These are phyloP conservation scores for Eurotiales sp. DNA, from an alignment of 2,329 filamentous ascomycete genomes.

Conservation along the genomic window DNA sequence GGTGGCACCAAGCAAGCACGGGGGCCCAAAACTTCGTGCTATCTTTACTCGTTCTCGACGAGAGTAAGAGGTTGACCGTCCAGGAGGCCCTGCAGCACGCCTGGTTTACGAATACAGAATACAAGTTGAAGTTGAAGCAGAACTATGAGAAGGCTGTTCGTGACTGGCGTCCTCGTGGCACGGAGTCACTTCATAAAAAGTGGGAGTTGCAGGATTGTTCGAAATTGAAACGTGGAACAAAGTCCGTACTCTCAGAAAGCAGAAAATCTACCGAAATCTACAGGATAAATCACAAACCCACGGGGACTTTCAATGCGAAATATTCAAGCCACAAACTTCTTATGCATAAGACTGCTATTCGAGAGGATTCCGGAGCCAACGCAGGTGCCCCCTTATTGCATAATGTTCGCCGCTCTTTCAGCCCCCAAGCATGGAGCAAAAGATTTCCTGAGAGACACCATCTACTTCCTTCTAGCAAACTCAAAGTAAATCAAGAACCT, in stretches of 20 bases:
- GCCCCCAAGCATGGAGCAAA: constrained; percentile 3
- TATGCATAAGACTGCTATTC: too few relatives aligned
- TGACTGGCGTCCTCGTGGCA: constrained; percentile 47
- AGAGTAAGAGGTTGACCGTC: constrained; percentile 49
- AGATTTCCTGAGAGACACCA: not conserved
- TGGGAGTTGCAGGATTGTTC: not conserved
- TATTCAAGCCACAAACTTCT: not conserved
- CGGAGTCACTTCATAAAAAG: not conserved
- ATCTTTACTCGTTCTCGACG: constrained; percentile 49
- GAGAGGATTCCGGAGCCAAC: not conserved
- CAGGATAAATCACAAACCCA: not conserved
- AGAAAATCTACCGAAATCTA: not conserved
- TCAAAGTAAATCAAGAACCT: not conserved
- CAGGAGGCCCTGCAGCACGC: constrained; percentile 51
- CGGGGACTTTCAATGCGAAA: not conserved
- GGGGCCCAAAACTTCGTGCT: constrained; percentile 53
- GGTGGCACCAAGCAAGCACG: constrained; percentile 41
- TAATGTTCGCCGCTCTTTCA: not conserved
- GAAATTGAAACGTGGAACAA: not conserved
- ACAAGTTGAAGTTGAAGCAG: constrained; percentile 40
- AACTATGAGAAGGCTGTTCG: constrained; percentile 48
- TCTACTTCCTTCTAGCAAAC: not conserved
- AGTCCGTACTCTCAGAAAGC: not conserved
- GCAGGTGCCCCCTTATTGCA: not conserved
- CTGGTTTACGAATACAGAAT: constrained; percentile 55